Conservation (phyloP, 768 basidiomycete species). For the Gymnopilus junonius region DNA sequence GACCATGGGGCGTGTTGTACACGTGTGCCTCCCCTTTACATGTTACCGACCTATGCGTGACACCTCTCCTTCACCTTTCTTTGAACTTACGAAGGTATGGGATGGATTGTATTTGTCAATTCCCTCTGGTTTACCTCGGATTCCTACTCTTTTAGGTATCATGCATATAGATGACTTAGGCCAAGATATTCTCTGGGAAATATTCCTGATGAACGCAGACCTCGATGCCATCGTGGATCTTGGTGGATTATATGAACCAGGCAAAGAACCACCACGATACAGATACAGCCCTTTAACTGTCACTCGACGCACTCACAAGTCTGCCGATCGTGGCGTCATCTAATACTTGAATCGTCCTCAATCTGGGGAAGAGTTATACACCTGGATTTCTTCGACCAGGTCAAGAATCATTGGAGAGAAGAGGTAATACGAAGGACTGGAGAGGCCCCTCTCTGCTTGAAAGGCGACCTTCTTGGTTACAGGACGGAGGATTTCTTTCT, state of each 20-base stretch:
- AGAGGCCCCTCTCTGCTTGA: neutral
- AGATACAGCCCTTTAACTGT: constrained; percentile 4
- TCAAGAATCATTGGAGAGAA: neutral
- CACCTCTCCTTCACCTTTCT: too few species aligned
- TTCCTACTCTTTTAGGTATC: neutral
- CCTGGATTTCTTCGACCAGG: constrained; percentile 1
- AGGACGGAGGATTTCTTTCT: constrained; percentile 3
- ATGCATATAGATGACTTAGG: neutral
- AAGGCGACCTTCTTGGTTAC: neutral
- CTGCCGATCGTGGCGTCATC: neutral
- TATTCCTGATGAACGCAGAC: constrained; percentile 1
- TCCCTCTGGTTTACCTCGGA: too few species aligned
- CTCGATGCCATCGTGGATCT: neutral
- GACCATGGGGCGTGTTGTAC: neutral
- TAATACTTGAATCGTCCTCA: constrained; percentile 1
- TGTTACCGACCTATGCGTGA: too few species aligned
- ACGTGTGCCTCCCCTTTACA: neutral
- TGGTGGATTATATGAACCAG: neutral
- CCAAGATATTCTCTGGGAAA: constrained; percentile 4
- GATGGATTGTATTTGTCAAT: too few species aligned
- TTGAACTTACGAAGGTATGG: too few species aligned
- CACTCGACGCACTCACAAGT: constrained; percentile 7
- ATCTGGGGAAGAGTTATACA: constrained; percentile 9
- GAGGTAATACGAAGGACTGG: constrained; percentile 3
- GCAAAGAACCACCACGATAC: neutral